phyloP scores from a whole-genome alignment of 2,329 filamentous ascomycete species.

The Microdochium bolleyi region DNA sequence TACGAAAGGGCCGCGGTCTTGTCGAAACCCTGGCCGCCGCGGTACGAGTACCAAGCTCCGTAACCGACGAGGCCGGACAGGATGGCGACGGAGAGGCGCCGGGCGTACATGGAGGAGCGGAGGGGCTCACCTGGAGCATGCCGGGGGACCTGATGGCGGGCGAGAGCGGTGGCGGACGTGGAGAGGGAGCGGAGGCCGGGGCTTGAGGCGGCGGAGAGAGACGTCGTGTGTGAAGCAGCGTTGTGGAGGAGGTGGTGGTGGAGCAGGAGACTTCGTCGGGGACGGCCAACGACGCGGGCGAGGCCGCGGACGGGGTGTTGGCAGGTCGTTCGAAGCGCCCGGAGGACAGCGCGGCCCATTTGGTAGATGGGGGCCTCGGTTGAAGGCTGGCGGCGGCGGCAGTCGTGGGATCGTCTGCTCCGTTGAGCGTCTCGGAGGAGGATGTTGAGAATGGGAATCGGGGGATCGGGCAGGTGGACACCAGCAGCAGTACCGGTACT shows the following conservation, averaged over 20 bases:
- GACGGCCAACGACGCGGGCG: constrained; percentile 34
- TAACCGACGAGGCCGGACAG: constrained; percentile 66
- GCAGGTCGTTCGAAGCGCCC: constrained; percentile 61
- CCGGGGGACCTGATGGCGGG: constrained; percentile 23
- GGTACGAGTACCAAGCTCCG: constrained; percentile 70
- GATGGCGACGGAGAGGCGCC: constrained; percentile 58
- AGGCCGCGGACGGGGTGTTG: constrained; percentile 56
- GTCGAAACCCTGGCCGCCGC: constrained; percentile 28
- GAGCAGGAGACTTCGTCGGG: constrained; percentile 28
- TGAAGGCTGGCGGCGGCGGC: not conserved
- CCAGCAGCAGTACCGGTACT: not conserved
- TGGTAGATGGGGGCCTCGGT: constrained; percentile 17
- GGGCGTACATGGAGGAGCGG: constrained; percentile 67
- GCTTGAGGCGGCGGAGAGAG: constrained; percentile 7
- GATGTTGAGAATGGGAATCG: not conserved
- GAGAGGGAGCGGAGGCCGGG: constrained; percentile 33
- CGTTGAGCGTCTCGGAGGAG: not conserved
- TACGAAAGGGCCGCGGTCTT: constrained; percentile 26
- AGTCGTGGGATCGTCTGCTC: not conserved
- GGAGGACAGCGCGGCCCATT: constrained; percentile 69
- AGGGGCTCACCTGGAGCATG: constrained; percentile 39
- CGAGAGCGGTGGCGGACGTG: constrained; percentile 19
- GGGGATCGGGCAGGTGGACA: not conserved
- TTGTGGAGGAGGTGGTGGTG: constrained; percentile 29
- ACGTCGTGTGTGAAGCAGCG: constrained; percentile 14